Evolutionary conservation across 208 protist species (phyloP).

Genomic region (Acanthamoeba quina): DNA sequence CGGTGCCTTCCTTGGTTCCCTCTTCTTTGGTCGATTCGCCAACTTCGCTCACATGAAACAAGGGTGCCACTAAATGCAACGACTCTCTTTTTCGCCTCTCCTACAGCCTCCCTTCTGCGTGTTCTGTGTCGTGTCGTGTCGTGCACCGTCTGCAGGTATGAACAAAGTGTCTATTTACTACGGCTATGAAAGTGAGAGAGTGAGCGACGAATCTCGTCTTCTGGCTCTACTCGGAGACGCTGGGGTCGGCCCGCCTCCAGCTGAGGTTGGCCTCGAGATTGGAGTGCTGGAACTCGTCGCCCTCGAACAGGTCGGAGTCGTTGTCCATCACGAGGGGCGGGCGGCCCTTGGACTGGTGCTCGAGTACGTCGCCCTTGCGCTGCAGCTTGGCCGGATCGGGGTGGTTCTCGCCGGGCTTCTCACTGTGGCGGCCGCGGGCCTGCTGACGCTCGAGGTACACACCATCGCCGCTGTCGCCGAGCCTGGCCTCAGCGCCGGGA

Average conservation of each 20-base stretch:
- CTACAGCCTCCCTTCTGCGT: too few relatives aligned
- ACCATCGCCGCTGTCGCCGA: not conserved
- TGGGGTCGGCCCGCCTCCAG: not conserved
- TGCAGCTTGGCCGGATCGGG: not conserved
- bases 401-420: not conserved
- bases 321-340: not conserved
- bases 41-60: constrained; percentile 4
- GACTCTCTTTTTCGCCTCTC: too few relatives aligned
- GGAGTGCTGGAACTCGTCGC: not conserved
- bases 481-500: not conserved
- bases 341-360: constrained; percentile 8
- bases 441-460: not conserved
- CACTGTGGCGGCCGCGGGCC: not conserved
- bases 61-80: not conserved
- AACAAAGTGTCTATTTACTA: too few relatives aligned
- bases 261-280: not conserved
- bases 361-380: not conserved
- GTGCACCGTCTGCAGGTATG: too few relatives aligned
- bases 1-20: constrained; percentile 20
- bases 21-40: constrained; percentile 23
- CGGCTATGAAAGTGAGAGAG: not conserved
- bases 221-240: not conserved
- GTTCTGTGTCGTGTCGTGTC: too few relatives aligned
- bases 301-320: not conserved
- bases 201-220: not conserved